phyloP scores from a whole-genome alignment of 2,329 filamentous ascomycete species.

The Aspergillus sojae region DNA sequence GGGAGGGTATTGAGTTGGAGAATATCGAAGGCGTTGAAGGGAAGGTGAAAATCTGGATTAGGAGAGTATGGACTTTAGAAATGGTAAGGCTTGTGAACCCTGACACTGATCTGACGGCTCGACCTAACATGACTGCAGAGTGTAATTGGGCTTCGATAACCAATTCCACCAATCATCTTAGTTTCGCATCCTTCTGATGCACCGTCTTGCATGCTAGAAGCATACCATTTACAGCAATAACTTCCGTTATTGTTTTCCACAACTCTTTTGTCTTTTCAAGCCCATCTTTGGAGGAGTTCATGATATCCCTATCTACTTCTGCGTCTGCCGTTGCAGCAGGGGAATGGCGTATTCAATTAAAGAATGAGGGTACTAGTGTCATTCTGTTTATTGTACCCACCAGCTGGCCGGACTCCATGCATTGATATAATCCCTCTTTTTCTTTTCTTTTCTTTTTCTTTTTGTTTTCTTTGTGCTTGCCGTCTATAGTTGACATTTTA shows the following conservation, averaged over 20 bases:
- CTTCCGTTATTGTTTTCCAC: constrained; percentile 13
- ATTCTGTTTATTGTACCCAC: constrained; percentile 22
- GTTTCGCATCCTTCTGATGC: constrained; percentile 20
- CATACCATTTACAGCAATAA: constrained; percentile 14
- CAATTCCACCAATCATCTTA: constrained; percentile 5
- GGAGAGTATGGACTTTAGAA: constrained; percentile 96
- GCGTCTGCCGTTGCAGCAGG: constrained; percentile 17
- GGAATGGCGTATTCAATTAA: constrained; percentile 22
- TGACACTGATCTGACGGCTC: background rate
- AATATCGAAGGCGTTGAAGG: constrained; percentile 88
- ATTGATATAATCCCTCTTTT: constrained; percentile 13
- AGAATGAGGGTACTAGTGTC: constrained; percentile 18
- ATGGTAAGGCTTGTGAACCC: constrained; percentile 61
- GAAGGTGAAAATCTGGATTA: constrained; percentile 95
- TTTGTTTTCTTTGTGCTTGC: background rate
- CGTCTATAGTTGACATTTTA: background rate
- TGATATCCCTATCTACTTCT: constrained; percentile 25
- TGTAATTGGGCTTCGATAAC: constrained; percentile 75
- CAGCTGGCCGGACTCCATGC: constrained; percentile 20
- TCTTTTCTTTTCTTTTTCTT: background rate
- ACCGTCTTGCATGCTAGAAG: constrained; percentile 18
- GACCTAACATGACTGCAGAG: constrained; percentile 55
- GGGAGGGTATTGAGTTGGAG: constrained; percentile 93
- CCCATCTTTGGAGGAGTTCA: constrained; percentile 23
- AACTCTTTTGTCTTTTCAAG: constrained; percentile 9